Conservation (phyloP, 1,139 yeast species). For the Sugiyamaella neomexicana region DNA sequence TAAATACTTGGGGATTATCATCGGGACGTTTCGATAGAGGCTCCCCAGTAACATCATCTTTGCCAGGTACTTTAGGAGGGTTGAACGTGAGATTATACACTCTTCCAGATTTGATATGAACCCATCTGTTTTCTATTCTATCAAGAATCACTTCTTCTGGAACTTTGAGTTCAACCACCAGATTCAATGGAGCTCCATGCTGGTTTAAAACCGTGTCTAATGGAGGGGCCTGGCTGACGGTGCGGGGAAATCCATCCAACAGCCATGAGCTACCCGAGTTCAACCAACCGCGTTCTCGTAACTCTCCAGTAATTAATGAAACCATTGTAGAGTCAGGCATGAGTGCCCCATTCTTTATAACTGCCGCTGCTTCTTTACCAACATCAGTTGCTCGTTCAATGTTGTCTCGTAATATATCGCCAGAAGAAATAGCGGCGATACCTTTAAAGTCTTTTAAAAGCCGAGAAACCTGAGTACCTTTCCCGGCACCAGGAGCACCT, state of each 20-base stretch:
- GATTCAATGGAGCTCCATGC: slow-evolving; percentile 51
- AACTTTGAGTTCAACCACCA: slow-evolving; percentile 81
- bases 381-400: slow-evolving; percentile 55
- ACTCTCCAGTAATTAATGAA: slow-evolving; percentile 53
- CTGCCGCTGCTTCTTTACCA: slow-evolving; percentile 58
- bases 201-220: slow-evolving; percentile 51
- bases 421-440: slow-evolving; percentile 62
- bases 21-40: slow-evolving; percentile 75
- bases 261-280: slow-evolving; percentile 58
- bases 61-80: slow-evolving; percentile 80
- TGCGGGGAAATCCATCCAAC: slow-evolving; percentile 91
- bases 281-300: slow-evolving; percentile 51
- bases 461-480: slow-evolving; percentile 81
- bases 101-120: slow-evolving; percentile 80
- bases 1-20: slow-evolving; percentile 72
- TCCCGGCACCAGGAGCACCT: slow-evolving; percentile 96
- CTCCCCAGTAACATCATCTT: slow-evolving; percentile 89
- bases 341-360: slow-evolving; percentile 62
- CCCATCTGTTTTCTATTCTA: slow-evolving; percentile 82
- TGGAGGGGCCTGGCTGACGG: slow-evolving; percentile 64
- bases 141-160: slow-evolving; percentile 76
- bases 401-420: slow-evolving; percentile 74
- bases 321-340: slow-evolving; percentile 76
- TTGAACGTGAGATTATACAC: slow-evolving; percentile 83
- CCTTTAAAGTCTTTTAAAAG: slow-evolving; percentile 55